Conservation (phyloP, 768 basidiomycete genomes). For the Tylopilus felleus region DNA sequence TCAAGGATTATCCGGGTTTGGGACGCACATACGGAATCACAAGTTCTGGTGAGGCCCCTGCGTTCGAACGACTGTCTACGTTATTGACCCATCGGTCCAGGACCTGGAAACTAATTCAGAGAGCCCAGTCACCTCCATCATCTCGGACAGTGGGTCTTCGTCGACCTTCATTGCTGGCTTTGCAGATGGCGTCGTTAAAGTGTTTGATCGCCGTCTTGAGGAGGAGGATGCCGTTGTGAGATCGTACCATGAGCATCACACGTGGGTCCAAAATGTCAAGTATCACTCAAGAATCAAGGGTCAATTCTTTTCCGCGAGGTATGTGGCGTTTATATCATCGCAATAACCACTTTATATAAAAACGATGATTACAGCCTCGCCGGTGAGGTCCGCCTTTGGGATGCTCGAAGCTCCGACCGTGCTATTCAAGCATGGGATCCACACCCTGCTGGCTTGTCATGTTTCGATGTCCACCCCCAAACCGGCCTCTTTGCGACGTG, state of each 20-base stretch:
- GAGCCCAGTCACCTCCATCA: constrained; percentile 83
- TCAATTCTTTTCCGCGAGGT: constrained; percentile 88
- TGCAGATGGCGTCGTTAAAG: constrained; percentile 84
- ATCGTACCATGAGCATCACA: constrained; percentile 70
- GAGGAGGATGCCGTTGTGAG: constrained; percentile 81
- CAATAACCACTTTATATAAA: too few relatives aligned
- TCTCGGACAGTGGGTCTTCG: constrained; percentile 71
- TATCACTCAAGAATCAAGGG: constrained; percentile 69
- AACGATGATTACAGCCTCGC: constrained; percentile 56
- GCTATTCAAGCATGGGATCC: constrained; percentile 62
- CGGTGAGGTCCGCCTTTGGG: constrained; percentile 91
- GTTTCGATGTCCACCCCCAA: constrained; percentile 83
- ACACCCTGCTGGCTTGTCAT: constrained; percentile 69
- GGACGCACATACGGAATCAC: constrained; percentile 90
- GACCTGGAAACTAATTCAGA: constrained; percentile 88
- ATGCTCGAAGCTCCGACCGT: constrained; percentile 63
- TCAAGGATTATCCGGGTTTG: constrained; percentile 85
- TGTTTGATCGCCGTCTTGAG: constrained; percentile 89
- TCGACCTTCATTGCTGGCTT: constrained; percentile 88
- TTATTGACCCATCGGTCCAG: constrained; percentile 38
- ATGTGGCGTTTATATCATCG: constrained; percentile 28
- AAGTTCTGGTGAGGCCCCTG: constrained; percentile 54
- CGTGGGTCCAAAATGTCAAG: constrained; percentile 89
- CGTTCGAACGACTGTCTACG: background rate
- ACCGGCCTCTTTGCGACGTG: constrained; percentile 85